Base-by-base conservation (phyloP, 2,329 filamentous ascomycete species). In the Venturia nashicola region DNA sequence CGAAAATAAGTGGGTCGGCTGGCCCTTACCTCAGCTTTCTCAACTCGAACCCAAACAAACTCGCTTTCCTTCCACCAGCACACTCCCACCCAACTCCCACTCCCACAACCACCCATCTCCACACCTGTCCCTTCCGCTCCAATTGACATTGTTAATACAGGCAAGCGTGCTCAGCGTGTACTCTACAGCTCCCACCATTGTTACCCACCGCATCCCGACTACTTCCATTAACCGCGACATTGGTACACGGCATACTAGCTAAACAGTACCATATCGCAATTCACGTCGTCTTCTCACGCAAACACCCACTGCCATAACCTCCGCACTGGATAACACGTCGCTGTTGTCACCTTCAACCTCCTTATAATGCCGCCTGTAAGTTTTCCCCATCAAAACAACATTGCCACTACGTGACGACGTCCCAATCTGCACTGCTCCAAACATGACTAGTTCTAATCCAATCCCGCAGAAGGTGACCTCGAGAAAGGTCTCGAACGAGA, bases 301-400 rank as follows among this genome's bases (percentile, higher is more conserved):
- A 39, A 32, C 14, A 32, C 40, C 34, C n/a, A 18, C 34, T 14
- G 27, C 42, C 5, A n/a, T 14, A 43, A 12, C 46, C 43, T 5
- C 60, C n/a, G 16, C 23, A 34, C 34, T 18, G 8, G 6, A 18
- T 16, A 23, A 51, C 60, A 39, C 34, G 16, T 43, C 43, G 44
- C 20, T 62, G 12, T 62, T 14, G 42, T 20, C 9, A n/a, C 9
- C 40, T 51, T 51, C 4, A 39, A 18, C 9, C 3, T 9, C 18
- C 70, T 73, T 71, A 78, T 74, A 70, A 85, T 85, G 82, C 80
- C 81, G 77, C 79, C 80, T 70, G 82, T 84, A 80, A 79, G 81
- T 79, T 65, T 55, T 65, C 64, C 64, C 43, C 63, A 63, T 61
- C 66, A 61, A 59, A 55, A 65, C 55, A 60, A 44, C 36, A 54